A percentile compares a stretch with the other conserved stretches of the same genome.
phyloP scores from a whole-genome alignment of 2,329 filamentous ascomycete species.

The Cladophialophora chaetospira region DNA sequence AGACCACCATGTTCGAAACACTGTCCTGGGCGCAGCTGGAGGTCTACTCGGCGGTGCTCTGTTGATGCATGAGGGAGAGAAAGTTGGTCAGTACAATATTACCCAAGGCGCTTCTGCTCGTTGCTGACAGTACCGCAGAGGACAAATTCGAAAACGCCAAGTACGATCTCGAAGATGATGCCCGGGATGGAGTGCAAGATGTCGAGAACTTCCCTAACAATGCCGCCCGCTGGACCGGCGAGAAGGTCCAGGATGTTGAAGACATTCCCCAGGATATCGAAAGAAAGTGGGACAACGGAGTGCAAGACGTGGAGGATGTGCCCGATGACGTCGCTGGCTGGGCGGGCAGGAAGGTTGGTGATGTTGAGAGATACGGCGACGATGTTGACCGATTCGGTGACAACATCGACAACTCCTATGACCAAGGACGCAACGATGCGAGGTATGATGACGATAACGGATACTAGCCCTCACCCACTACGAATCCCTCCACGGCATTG shows the following conservation, averaged over 20 bases:
- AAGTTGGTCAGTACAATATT: conserved; percentile 40
- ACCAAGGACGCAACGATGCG: conserved; percentile 40
- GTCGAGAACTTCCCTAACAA: conserved; percentile 48
- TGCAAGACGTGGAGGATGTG: conserved; percentile 39
- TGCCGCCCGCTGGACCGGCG: conserved; percentile 47
- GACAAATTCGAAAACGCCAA: conserved; percentile 41
- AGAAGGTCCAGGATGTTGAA: conserved; percentile 46
- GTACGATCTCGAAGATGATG: conserved; percentile 37
- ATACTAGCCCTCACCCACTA: background rate
- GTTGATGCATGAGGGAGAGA: conserved; percentile 49
- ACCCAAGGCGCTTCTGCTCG: background rate
- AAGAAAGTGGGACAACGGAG: conserved; percentile 39
- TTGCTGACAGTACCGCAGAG: conserved; percentile 32
- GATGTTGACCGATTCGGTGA: conserved; percentile 29
- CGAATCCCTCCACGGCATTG: background rate
- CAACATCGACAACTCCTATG: conserved; percentile 39
- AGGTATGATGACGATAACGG: conserved; percentile 20
- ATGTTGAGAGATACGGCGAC: conserved; percentile 41
- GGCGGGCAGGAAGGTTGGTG: conserved; percentile 47
- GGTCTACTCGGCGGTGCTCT: conserved; percentile 48
- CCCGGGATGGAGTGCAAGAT: conserved; percentile 27
- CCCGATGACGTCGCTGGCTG: conserved; percentile 43
- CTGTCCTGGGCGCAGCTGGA: conserved; percentile 43
- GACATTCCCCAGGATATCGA: conserved; percentile 42
- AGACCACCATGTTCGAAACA: conserved; percentile 39